Base-by-base conservation (phyloP, 495 filamentous ascomycete species). In the Chaetomium tenue region DNA sequence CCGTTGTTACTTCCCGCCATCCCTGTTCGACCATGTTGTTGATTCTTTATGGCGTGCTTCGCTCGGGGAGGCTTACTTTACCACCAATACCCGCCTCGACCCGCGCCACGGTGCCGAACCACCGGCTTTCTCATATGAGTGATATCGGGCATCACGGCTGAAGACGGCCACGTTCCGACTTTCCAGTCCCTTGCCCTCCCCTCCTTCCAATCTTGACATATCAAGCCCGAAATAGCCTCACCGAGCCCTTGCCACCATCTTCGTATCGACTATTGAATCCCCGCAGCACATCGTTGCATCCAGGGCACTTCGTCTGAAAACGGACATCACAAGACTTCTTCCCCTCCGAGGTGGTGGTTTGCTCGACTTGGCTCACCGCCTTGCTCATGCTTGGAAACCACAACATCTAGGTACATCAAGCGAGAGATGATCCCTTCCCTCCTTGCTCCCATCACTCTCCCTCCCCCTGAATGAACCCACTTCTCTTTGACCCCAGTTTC, bases 211-310 rank as follows among this genome's bases (percentile, higher is more conserved):
- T 18, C 52, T 9, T 57, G n/a, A 9, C 9, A 33, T 57, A 57
- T 57, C 11, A 13, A 23, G n/a, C 20, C 54, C 22, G 33, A 57
- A 57, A 57, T 57, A 57, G 54, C 33, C 23, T 57, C 54, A 57
- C 54, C 30, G 12, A 33, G 16, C 20, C 7, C 4, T 57, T 28
- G 39, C 18, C 30, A 9, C 37, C 37, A n/a, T 42, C 18, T 2
- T 42, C 37, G 3, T 37, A 42, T 57, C 26, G 5, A 55, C 52
- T 55, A 55, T 55, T 22, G 50, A 12, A 16, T 3, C 18, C 52
- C 28, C 52, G 30, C 52, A 39, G 28, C 28, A 33, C 30, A 39
- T 25, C 11, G 52, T 55, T 39, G n/a, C 52, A 55, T 39, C 9
- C 52, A 25, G 52, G 18, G 22, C 6, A 11, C 28, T 37, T 20